A percentile compares a stretch with the other conserved stretches of the same genome.
phyloP scores from a whole-genome alignment of 1,284 basidiomycete genomes.

The Boletus semigastroideus region DNA sequence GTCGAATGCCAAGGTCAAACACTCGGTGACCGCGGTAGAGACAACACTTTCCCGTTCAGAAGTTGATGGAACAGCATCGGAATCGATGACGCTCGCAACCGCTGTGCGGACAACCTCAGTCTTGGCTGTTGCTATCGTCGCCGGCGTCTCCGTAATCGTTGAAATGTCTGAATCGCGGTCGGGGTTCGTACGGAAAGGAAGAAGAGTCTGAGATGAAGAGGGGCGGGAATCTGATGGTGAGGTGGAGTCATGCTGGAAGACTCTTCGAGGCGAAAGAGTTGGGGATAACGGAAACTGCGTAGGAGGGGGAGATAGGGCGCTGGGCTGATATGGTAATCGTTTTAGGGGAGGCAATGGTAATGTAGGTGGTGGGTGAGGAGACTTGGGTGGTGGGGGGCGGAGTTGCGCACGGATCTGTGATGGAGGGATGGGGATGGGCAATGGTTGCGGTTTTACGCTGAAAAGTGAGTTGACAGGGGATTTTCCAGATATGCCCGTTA shows the following conservation, averaged over 20 bases:
- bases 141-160: conserved; percentile 47
- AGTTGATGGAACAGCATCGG: conserved; percentile 21
- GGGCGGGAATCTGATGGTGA: conserved; percentile 10
- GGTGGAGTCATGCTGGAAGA: not conserved
- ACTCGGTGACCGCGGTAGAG: conserved; percentile 8
- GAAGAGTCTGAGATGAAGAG: conserved; percentile 20
- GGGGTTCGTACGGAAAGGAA: conserved; percentile 10
- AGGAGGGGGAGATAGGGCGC: conserved; percentile 1
- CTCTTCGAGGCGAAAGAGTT: conserved; percentile 8
- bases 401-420: conserved; percentile 32
- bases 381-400: conserved; percentile 28
- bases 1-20: not conserved
- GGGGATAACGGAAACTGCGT: conserved; percentile 11
- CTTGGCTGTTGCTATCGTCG: conserved; percentile 42
- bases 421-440: conserved; percentile 30
- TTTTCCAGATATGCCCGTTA: conserved; percentile 26
- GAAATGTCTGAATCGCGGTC: conserved; percentile 52
- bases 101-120: conserved; percentile 42
- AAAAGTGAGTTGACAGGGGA: conserved; percentile 29
- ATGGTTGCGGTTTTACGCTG: conserved; percentile 24
- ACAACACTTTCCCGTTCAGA: conserved; percentile 17
- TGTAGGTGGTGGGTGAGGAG: conserved; percentile 16
- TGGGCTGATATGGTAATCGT: conserved; percentile 16
- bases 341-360: conserved; percentile 24
- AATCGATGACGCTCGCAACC: conserved; percentile 46